Base-by-base conservation (phyloP, 768 basidiomycete genomes). In the Trametes cinnabarina region DNA sequence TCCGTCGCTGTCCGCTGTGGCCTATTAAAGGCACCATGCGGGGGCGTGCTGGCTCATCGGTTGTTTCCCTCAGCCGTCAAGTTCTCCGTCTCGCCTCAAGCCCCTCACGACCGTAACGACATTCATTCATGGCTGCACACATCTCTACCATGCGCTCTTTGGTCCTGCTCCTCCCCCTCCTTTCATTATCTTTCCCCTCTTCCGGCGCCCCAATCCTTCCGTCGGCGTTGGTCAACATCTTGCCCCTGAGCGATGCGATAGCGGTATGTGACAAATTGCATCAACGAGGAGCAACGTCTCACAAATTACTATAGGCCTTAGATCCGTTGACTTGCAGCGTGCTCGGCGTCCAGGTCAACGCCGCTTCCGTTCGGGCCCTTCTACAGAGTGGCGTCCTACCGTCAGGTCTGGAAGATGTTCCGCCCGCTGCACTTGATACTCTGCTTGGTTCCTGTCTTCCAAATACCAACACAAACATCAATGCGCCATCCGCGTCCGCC, bases 101-200 rank as follows among this genome's bases (percentile, higher is more conserved):
- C 47, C 44, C 28, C 25, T 50, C 25, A 37, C 39, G 23, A 32
- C 44, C 41, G 15, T 35, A 47, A 43, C 44, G 32, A 54, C 53
- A 46, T 23, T 60, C 53, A 19, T 60, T 55, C 41, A 46, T 47
- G 52, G 40, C 46, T 41, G 32, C 56, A 35, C 42, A 49, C 51
- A n/a, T 46, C 50, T 30, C 57, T 42, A 51, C 48, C 25, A 55
- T 59, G 40, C 60, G 51, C 50, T 61, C 59, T 35, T 42, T 64
- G 8, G 30, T 51, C 41, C 40, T 58, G 22, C 26, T 48, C 60
- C 42, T 61, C 10, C 56, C 57, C 10, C 60, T 64, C 23, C 58
- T 56, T 32, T 28, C 52, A 9, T 25, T 60, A 6, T 41, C 26
- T 41, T 41, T 35, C 25, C 41, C 51, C 6, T 41, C 59, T 7